These are phyloP conservation scores for Ilex paraguariensis DNA, from an alignment of 305 asterid genomes.

Conservation along the genomic window DNA sequence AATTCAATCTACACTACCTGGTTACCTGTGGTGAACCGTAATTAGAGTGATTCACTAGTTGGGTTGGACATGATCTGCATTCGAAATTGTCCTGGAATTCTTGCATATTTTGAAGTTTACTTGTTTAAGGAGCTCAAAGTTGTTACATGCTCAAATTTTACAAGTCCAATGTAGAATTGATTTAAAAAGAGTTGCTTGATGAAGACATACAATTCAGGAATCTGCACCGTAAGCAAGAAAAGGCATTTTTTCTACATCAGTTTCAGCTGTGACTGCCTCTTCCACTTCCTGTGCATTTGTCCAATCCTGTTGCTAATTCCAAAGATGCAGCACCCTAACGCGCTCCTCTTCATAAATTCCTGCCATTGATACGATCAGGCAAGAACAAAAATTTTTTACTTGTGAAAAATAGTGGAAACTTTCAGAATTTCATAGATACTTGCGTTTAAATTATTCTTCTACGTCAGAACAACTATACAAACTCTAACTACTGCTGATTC, in stretches of 20 bases:
- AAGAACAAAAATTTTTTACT: background rate
- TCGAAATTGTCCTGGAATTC: slow-evolving; percentile 20
- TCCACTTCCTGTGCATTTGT: slow-evolving; percentile 45
- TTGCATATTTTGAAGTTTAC: no score
- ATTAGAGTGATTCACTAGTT: no score
- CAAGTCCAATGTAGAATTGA: background rate
- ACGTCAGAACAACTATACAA: no score
- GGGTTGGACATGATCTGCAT: slow-evolving; percentile 12
- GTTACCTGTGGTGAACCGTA: no score
- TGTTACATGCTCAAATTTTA: no score
- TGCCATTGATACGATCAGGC: slow-evolving; percentile 25
- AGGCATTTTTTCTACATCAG: slow-evolving; percentile 28
- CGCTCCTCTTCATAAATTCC: slow-evolving; percentile 43
- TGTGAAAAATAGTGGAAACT: no score
- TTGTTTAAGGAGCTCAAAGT: no score
- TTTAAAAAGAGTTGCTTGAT: background rate
- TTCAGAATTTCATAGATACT: background rate
- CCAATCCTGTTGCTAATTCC: slow-evolving; percentile 37
- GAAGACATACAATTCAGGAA: background rate
- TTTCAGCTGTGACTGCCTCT: slow-evolving; percentile 53
- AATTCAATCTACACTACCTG: no score
- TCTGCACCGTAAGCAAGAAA: background rate
- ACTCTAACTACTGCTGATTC: slow-evolving; percentile 3
- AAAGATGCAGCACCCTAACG: slow-evolving; percentile 47
- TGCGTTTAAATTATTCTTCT: background rate